Conservation (phyloP, 2,329 filamentous ascomycete genomes). For the Aspergillus hiratsukae region DNA sequence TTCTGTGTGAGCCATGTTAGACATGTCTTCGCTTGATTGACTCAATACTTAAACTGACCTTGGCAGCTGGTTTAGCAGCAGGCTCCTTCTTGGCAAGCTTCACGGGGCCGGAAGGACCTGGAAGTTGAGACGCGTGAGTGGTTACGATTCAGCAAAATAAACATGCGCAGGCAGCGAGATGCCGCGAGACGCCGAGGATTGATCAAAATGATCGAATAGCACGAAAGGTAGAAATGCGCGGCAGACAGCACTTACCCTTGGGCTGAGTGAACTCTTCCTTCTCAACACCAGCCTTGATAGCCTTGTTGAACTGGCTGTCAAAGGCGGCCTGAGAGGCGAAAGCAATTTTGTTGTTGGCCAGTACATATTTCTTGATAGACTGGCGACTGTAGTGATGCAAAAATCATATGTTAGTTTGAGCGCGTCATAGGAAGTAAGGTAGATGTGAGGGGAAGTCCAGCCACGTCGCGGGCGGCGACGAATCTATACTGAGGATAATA, state of each 20-base stretch:
- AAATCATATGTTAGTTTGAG: slow-evolving; percentile 25
- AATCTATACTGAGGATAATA: slow-evolving; percentile 10
- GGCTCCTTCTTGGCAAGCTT: slow-evolving; percentile 81
- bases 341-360: slow-evolving; percentile 64
- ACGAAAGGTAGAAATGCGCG: slow-evolving; percentile 1
- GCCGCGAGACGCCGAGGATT: background rate
- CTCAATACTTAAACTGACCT: slow-evolving; percentile 17
- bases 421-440: slow-evolving; percentile 13
- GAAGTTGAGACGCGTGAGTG: slow-evolving; percentile 26
- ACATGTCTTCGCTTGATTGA: background rate
- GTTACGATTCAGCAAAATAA: slow-evolving; percentile 3
- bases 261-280: slow-evolving; percentile 83
- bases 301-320: slow-evolving; percentile 79
- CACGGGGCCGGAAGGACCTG: slow-evolving; percentile 80
- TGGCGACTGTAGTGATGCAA: slow-evolving; percentile 52
- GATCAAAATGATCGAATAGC: background rate
- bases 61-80: slow-evolving; percentile 41
- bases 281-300: slow-evolving; percentile 75
- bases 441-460: slow-evolving; percentile 2
- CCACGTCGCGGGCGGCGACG: slow-evolving; percentile 15
- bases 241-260: slow-evolving; percentile 64
- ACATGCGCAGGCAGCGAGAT: slow-evolving; percentile 1
- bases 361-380: slow-evolving; percentile 71
- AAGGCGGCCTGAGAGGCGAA: slow-evolving; percentile 54
- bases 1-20: slow-evolving; percentile 40